Evolutionary conservation across 2,329 filamentous ascomycete genomes (phyloP), one percentile per base, ranked within the genome.

Genomic region (Nemania sp.): DNA sequence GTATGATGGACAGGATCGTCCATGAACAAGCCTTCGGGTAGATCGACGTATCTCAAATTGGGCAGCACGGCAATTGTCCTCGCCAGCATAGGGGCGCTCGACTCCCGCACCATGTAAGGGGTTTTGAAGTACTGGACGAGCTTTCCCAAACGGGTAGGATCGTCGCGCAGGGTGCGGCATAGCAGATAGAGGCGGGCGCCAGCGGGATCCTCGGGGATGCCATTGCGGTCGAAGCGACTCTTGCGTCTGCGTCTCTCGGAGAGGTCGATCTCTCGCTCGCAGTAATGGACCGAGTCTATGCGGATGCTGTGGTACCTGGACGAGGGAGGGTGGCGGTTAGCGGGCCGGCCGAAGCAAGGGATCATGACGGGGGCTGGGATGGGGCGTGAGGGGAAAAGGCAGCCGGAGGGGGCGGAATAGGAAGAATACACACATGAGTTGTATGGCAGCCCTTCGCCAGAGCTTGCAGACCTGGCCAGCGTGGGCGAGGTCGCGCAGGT

Each of bases 271-370:
- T 98, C 94, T 69, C 90, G 89, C 65, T 90, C 87, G 80, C 94
- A 98, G 78, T 97, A 97, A 77, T 98, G 94, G 34, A 97, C 93
- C 17, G 90, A 86, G 74, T 98, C 94, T 74, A 98, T 95, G 61
- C 93, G 90, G 67, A 98, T 88, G 79, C 92, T 93, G 70, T 89
- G 88, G 75, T 96, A 96, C 67, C 91, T 96, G 69, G 37, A 13
- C 13, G 47, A 20, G 47, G 57, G 39, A 15, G 56, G 39, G 32
- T 48, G 40, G 35, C 4, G 47, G 61, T 66, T 18, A 65, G 60
- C 43, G 25, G 29, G n/a, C 47, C 66, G 18, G 18, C 46, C 40
- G 57, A 51, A 54, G 43, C 2, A 43, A 6, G 15, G 10, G 18
- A 39, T 15, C 1, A 37, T n/a, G 15, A 10, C 18, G 20, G 42